A percentile compares a stretch with the other conserved stretches of the same genome.
These are phyloP conservation scores for Calonectria fujianensis DNA, from an alignment of 2,329 filamentous ascomycete species.

Conservation along the genomic window DNA sequence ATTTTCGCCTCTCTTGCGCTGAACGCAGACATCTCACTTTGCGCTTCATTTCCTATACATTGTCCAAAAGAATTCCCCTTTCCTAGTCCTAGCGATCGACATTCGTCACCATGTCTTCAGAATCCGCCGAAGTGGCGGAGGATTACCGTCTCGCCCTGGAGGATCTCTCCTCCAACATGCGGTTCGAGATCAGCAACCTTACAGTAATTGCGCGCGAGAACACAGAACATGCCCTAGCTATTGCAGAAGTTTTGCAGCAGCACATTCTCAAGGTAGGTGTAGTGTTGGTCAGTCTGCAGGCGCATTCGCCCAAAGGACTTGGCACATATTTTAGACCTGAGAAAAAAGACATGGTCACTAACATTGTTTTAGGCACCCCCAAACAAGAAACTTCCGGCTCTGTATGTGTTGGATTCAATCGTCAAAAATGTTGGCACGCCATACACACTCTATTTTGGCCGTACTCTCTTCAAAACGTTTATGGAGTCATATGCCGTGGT, in stretches of 20 bases:
- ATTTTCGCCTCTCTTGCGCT: constrained; percentile 25
- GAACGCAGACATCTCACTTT: constrained; percentile 38
- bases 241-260: constrained; percentile 91
- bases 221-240: constrained; percentile 94
- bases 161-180: constrained; percentile 92
- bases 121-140: constrained; percentile 90
- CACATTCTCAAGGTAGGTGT: constrained; percentile 93
- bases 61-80: constrained; percentile 32
- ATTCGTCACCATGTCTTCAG: constrained; percentile 67
- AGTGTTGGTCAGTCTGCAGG: not conserved
- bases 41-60: constrained; percentile 40
- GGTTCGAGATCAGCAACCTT: constrained; percentile 96
- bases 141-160: constrained; percentile 96
- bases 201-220: constrained; percentile 98
- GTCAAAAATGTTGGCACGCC: constrained; percentile 99
- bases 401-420: constrained; percentile 98
- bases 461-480: constrained; percentile 93
- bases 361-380: constrained; percentile 82
- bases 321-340: not conserved
- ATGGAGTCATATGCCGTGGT: constrained; percentile 97
- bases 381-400: constrained; percentile 91
- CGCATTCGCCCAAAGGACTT: not conserved
- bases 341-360: constrained; percentile 56
- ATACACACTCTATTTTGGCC: constrained; percentile 95
- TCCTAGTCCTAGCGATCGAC: constrained; percentile 42